phyloP scores from a whole-genome alignment of 2,329 filamentous ascomycete species.

The Fusarium virguliforme region DNA sequence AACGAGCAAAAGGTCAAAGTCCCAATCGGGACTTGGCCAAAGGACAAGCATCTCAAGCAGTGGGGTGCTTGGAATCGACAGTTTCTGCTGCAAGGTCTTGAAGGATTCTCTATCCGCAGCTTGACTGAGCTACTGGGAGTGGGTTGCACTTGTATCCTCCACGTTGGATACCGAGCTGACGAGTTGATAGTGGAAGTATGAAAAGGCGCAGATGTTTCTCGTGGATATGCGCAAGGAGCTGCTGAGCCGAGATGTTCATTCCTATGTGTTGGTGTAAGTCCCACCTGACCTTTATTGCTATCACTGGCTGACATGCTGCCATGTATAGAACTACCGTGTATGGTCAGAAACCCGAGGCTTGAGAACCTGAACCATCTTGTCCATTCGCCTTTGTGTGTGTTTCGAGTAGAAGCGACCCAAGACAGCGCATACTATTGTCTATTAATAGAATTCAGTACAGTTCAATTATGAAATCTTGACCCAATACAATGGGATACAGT shows the following conservation, averaged over 20 bases:
- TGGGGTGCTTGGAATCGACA: conserved; percentile 14
- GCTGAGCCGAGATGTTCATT: conserved; percentile 16
- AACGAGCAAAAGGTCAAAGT: conserved; percentile 6
- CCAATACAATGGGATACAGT: too few species aligned
- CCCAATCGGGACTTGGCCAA: conserved; percentile 7
- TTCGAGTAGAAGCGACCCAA: too few species aligned
- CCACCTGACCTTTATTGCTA: not conserved
- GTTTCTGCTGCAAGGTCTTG: conserved; percentile 4
- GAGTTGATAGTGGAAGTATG: conserved; percentile 14
- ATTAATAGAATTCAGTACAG: too few species aligned
- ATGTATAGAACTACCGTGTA: not conserved
- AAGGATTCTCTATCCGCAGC: conserved; percentile 9
- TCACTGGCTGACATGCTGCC: not conserved
- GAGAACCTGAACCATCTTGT: too few species aligned
- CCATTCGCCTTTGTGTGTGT: too few species aligned
- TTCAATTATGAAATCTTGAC: too few species aligned
- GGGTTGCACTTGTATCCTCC: not conserved
- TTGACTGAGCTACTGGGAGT: conserved; percentile 13
- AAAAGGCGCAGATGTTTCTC: conserved; percentile 26
- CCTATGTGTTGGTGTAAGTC: conserved; percentile 16
- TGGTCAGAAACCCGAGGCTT: conserved; percentile 6
- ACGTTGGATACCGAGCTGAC: not conserved
- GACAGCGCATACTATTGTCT: too few species aligned
- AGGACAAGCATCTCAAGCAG: conserved; percentile 15
- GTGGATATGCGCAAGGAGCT: conserved; percentile 24